These are phyloP conservation scores for Zanthoxylum bungeanum DNA, from an alignment of 345 rosid genomes.

Conservation along the genomic window DNA sequence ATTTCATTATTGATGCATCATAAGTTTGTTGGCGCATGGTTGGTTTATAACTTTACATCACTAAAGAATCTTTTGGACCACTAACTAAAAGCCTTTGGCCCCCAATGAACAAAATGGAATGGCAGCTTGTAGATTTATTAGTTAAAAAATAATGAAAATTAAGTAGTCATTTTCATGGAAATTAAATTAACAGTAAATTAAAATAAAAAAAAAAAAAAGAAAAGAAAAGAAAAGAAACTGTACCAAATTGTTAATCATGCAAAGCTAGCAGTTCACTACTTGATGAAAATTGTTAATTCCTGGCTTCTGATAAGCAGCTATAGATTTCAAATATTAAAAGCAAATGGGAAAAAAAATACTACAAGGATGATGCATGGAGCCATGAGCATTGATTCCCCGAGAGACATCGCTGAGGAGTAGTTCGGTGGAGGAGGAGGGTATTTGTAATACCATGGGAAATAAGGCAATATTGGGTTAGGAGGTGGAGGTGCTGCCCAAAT, in stretches of 20 bases:
- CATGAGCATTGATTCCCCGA: not conserved
- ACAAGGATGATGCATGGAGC: not conserved
- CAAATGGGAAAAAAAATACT: not conserved
- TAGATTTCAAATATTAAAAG: not conserved
- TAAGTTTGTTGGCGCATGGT: not conserved
- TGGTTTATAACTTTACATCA: constrained; percentile 5
- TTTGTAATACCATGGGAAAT: constrained; percentile 55
- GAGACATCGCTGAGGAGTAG: constrained; percentile 10
- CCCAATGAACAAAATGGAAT: not conserved
- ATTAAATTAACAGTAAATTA: too few relatives aligned
- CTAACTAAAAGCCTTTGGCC: not conserved
- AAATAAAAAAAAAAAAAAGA: too few relatives aligned
- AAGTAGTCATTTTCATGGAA: not conserved
- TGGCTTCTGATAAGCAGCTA: not conserved
- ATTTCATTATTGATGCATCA: not conserved
- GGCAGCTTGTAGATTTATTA: not conserved
- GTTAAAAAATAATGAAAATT: not conserved
- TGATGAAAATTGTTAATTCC: not conserved
- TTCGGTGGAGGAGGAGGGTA: constrained; percentile 36
- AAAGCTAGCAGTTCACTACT: too few relatives aligned
- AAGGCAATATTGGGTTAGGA: constrained; percentile 48
- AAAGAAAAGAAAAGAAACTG: not conserved
- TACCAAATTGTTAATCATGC: not conserved
- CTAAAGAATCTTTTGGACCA: constrained; percentile 2
- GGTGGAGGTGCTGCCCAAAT: constrained; percentile 39